Evolutionary conservation across 2,329 filamentous ascomycete genomes (phyloP), one percentile per base, ranked within the genome.

Genomic region (Xylaria sp.): DNA sequence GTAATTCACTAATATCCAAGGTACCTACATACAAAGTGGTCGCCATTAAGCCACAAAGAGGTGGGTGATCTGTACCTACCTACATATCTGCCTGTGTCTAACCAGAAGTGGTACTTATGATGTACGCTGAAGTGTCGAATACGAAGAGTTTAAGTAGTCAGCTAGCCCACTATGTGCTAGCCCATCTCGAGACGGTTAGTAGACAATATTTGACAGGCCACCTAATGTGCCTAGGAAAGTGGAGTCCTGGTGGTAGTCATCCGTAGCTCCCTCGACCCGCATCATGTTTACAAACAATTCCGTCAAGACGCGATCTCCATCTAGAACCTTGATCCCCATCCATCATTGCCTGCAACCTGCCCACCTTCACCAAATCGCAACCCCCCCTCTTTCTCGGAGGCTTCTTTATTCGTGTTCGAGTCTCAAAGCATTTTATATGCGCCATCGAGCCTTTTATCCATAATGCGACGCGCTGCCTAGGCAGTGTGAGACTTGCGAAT

Each of bases 281-380:
- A 50, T 58, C 47, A 59, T 65, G 63, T 65, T 63, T 63, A 65
- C 63, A 65, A 64, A 64, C 59, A 63, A 57, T 18, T 19, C 47
- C 47, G 46, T 55, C 30, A 4, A 53, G 59, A 65, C 63, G 63
- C 63, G 63, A 62, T 64, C 59, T 13, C 57, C 52, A 60, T 54
- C 57, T 42, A 46, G 58, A 47, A 4, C 13, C 7, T 55, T 53
- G 23, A 30, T 44, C 51, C 48, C 47, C 52, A 54, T 37, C 35
- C 51, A 54, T 30, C 57, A 55, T 57, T 18, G 10, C 49, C 44
- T 39, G 16, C 52, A 51, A 11, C 35, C 39, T 39, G n/a, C 13
- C n/a, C 19, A 8, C 5, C 2, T 6, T 50, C 47, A 50, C 11
- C 16, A 52, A 52, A n/a, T 18, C 10, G 19, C 8, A 54, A 11